A percentile compares a stretch with the other conserved stretches of the same genome.
These are phyloP conservation scores for Colletotrichum sp. DNA, from an alignment of 2,329 filamentous ascomycete genomes.

Conservation along the genomic window DNA sequence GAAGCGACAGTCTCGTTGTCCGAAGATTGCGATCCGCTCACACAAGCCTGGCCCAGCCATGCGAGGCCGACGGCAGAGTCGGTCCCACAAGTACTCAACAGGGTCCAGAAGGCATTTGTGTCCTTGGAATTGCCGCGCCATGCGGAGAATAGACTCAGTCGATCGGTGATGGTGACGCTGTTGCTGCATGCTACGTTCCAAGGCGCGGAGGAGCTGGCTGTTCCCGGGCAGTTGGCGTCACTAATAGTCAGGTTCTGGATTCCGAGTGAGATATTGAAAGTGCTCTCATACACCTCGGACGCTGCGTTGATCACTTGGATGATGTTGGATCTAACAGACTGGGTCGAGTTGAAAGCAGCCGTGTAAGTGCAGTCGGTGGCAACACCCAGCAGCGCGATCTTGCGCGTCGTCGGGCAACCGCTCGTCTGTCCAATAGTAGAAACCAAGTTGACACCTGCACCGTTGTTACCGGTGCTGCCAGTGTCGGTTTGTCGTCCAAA, in stretches of 20 bases:
- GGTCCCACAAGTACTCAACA: conserved; percentile 82
- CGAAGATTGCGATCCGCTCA: conserved; percentile 60
- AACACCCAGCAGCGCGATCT: conserved; percentile 88
- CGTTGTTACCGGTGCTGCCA: conserved; percentile 72
- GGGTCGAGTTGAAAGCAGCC: conserved; percentile 68
- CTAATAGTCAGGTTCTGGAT: conserved; percentile 85
- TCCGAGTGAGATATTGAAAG: conserved; percentile 94
- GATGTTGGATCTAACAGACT: conserved; percentile 74
- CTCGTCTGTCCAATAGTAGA: conserved; percentile 78
- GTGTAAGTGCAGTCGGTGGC: conserved; percentile 94
- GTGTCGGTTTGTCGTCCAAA: conserved; percentile 79
- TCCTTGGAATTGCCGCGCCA: conserved; percentile 85
- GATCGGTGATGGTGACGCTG: conserved; percentile 70
- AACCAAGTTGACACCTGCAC: conserved; percentile 79
- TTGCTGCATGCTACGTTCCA: conserved; percentile 84
- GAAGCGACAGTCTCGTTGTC: conserved; percentile 77
- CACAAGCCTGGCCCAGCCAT: conserved; percentile 90
- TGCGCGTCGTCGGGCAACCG: conserved; percentile 91
- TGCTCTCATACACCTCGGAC: conserved; percentile 84
- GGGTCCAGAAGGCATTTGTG: conserved; percentile 90
- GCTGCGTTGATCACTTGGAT: conserved; percentile 86
- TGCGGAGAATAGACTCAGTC: conserved; percentile 84
- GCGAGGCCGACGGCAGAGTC: conserved; percentile 87
- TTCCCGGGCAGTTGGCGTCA: conserved; percentile 74
- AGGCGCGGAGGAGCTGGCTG: conserved; percentile 67